These are phyloP conservation scores for Rhypophila decipiens DNA, from an alignment of 495 filamentous ascomycete species.

Conservation along the genomic window DNA sequence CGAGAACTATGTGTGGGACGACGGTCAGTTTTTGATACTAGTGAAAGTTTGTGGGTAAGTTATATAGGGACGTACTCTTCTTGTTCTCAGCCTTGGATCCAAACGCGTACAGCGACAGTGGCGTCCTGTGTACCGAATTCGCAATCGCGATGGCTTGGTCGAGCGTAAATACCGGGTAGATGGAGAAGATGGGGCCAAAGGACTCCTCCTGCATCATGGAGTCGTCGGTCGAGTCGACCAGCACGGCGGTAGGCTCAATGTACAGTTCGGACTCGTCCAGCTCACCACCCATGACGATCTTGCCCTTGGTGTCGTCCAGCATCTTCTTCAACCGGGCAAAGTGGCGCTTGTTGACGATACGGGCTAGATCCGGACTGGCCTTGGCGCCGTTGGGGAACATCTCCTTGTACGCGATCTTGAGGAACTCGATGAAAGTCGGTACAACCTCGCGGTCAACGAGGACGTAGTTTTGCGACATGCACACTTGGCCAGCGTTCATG, in stretches of 20 bases:
- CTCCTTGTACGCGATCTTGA: conserved; percentile 63
- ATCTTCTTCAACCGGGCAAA: conserved; percentile 84
- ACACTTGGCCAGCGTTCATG: conserved; percentile 80
- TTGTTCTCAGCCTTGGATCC: conserved; percentile 68
- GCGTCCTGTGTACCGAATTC: conserved; percentile 69
- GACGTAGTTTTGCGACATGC: conserved; percentile 83
- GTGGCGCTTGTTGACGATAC: conserved; percentile 70
- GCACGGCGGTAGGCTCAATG: conserved; percentile 80
- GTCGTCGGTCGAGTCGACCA: conserved; percentile 68
- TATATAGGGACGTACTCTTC: conserved; percentile 56
- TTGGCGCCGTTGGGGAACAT: conserved; percentile 83
- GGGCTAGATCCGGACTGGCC: conserved; percentile 63
- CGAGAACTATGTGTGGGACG: conserved; percentile 41
- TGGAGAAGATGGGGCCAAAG: conserved; percentile 83
- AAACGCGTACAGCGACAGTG: conserved; percentile 78
- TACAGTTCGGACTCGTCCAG: conserved; percentile 71
- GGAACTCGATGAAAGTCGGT: conserved; percentile 63
- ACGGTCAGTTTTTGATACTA: no score
- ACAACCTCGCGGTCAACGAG: conserved; percentile 71
- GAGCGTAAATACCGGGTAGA: conserved; percentile 65
- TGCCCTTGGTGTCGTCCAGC: conserved; percentile 74
- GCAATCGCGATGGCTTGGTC: conserved; percentile 77
- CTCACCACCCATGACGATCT: conserved; percentile 77
- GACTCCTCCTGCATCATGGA: conserved; percentile 72
- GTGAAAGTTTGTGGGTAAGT: no score